phyloP scores from a whole-genome alignment of 192 early-diverging fungal species.

The Coemansia sp. region DNA sequence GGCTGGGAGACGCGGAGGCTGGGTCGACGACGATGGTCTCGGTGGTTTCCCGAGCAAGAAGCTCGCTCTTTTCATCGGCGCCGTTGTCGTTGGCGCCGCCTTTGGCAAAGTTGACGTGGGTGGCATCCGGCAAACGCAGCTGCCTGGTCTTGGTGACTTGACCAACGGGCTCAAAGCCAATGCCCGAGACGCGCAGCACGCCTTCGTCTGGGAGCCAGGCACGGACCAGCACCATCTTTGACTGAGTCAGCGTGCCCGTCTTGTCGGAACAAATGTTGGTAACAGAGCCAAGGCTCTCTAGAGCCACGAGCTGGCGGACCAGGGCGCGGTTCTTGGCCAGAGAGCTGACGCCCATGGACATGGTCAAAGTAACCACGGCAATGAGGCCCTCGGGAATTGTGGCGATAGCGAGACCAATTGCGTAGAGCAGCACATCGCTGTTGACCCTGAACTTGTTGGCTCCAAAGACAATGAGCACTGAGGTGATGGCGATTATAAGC shows the following conservation, averaged over 20 bases:
- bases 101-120: slow-evolving; percentile 25
- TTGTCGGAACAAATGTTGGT: slow-evolving; percentile 96
- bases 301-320: slow-evolving; percentile 79
- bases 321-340: slow-evolving; percentile 87
- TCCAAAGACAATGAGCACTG: slow-evolving; percentile 81
- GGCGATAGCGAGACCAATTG: slow-evolving; percentile 84
- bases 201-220: slow-evolving; percentile 76
- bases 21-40: slow-evolving; percentile 27
- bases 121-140: slow-evolving; percentile 5
- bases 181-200: slow-evolving; percentile 64
- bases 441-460: slow-evolving; percentile 59
- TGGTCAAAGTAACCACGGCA: slow-evolving; percentile 90
- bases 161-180: slow-evolving; percentile 59
- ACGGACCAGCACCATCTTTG: slow-evolving; percentile 86
- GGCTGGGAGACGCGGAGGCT: slow-evolving; percentile 45
- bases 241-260: slow-evolving; percentile 89
- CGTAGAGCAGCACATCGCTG: slow-evolving; percentile 64
- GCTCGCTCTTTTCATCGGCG: slow-evolving; percentile 1
- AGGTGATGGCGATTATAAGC: slow-evolving; percentile 64
- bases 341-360: slow-evolving; percentile 82
- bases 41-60: not conserved
- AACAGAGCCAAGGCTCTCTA: slow-evolving; percentile 89
- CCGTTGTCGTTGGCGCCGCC: not conserved
- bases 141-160: slow-evolving; percentile 40
- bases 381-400: slow-evolving; percentile 94